Evolutionary conservation across 1,284 basidiomycete genomes (phyloP), one percentile per base, ranked within the genome.

Genomic region (Paramarasmius palmivorus): DNA sequence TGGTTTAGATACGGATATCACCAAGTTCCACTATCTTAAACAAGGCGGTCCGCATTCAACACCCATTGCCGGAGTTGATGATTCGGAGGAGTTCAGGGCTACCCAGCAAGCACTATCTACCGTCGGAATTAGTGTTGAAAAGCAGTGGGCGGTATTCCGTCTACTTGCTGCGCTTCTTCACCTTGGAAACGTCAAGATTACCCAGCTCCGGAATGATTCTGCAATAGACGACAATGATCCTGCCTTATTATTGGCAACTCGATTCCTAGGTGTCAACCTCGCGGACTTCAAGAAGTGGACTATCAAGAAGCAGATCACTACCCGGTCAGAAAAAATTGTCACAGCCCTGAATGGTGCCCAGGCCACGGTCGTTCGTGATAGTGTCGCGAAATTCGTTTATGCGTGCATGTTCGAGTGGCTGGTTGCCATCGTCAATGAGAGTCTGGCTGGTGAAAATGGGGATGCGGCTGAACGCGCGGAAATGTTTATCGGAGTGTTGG

Each of bases 251-350:
- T 74, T 94, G 47, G 89, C 95, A 14, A 94, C 94, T 2, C 83
- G 88, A 9, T 91, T 99, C 68, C 78, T 99, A 37, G 97, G 97
- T 15, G 84, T 99, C 49, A 89, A 92, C 54, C 77, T 91, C 15
- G 78, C 83, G n/a, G 96, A 99, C 49, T 99, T 99, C 81, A 98
- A 94, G 76, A 98, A 94, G 69, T 99, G 97, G 97, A 96, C 92
- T 1, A 75, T 98, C 72, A 99, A 99, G 80, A 98, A 95, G 73
- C 96, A 99, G 74, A 91, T 99, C 54, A 85, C 86, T 29, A 97
- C 96, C 3, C 84, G 97, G 39, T 90, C 87, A 23, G 97, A 99
- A 73, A 98, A 96, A 79, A 98, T 99, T 55, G 83, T 97, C 29
- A 93, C 93, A 1, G 76, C 85, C 50, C 76, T 99, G 55, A 94